Percentiles rank a stretch among this genome's conserved stretches.
Conservation (phyloP, 140 eudicot genomes). For the Ambrosia hybrid region DNA sequence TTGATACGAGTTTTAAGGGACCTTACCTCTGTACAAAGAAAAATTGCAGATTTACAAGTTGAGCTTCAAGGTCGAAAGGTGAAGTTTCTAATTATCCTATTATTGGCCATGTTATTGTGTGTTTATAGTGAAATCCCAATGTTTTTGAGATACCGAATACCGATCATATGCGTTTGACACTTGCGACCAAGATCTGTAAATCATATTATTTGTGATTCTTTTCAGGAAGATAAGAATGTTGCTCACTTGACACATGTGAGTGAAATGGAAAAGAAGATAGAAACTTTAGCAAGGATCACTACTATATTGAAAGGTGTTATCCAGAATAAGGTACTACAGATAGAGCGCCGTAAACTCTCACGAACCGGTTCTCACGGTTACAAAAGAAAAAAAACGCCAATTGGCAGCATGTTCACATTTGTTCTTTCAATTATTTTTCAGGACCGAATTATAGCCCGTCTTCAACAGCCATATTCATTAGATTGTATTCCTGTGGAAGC, state of each 20-base stretch:
- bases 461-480: slow-evolving; percentile 96
- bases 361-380: not conserved
- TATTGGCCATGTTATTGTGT: not conserved
- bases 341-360: not conserved
- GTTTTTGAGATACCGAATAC: not conserved
- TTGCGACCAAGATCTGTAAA: not conserved
- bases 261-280: slow-evolving; percentile 97
- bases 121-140: not conserved
- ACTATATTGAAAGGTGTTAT: slow-evolving; percentile 89
- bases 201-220: slow-evolving; percentile 11
- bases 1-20: slow-evolving; percentile 84
- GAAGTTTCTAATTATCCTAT: slow-evolving; percentile 5
- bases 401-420: slow-evolving; percentile 6
- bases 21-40: slow-evolving; percentile 85
- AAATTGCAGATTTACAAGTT: slow-evolving; percentile 87
- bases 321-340: slow-evolving; percentile 79
- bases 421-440: slow-evolving; percentile 33
- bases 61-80: slow-evolving; percentile 99
- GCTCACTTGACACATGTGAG: slow-evolving; percentile 92
- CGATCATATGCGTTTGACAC: too few relatives aligned
- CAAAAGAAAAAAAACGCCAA: not conserved
- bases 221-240: slow-evolving; percentile 93
- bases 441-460: slow-evolving; percentile 99
- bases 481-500: slow-evolving; percentile 99
- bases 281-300: slow-evolving; percentile 86